phyloP scores from a whole-genome alignment of 139 green algal genomes.

The Gonium pectorale region DNA sequence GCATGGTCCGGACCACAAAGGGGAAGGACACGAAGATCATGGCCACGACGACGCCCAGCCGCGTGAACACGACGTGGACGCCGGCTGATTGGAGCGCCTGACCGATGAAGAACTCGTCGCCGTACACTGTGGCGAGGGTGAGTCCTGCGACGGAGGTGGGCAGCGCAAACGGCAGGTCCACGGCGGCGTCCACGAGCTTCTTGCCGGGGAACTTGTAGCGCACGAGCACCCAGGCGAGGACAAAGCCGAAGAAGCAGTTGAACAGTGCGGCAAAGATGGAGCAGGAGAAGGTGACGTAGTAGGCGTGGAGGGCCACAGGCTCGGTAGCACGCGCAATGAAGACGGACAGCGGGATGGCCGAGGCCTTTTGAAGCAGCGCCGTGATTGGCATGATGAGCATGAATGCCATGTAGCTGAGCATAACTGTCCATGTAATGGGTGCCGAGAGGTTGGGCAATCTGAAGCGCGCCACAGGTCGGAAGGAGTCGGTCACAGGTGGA shows the following conservation, averaged over 20 bases:
- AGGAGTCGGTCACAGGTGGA: neutral
- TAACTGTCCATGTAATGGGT: conserved; percentile 60
- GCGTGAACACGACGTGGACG: conserved; percentile 74
- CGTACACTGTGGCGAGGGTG: conserved; percentile 79
- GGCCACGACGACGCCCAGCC: conserved; percentile 69
- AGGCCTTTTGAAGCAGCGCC: conserved; percentile 55
- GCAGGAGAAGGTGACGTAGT: conserved; percentile 77
- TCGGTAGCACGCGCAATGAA: conserved; percentile 68
- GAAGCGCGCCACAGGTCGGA: neutral
- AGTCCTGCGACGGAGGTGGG: conserved; percentile 79
- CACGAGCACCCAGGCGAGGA: conserved; percentile 81
- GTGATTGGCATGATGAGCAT: conserved; percentile 73
- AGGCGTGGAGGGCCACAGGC: conserved; percentile 75
- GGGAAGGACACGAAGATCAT: conserved; percentile 88
- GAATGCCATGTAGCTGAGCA: conserved; percentile 69
- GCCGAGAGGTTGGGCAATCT: conserved; percentile 35
- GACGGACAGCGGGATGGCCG: conserved; percentile 46
- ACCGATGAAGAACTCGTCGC: conserved; percentile 67
- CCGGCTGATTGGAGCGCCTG: conserved; percentile 50
- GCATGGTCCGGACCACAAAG: conserved; percentile 82
- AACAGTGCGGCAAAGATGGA: conserved; percentile 65
- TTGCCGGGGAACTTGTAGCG: conserved; percentile 75
- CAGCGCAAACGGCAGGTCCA: conserved; percentile 82
- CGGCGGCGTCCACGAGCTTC: conserved; percentile 75
- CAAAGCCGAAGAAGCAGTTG: conserved; percentile 81